Evolutionary conservation across 2,329 filamentous ascomycete species (phyloP).

Genomic region (Aspergillus pseudoterreus): DNA sequence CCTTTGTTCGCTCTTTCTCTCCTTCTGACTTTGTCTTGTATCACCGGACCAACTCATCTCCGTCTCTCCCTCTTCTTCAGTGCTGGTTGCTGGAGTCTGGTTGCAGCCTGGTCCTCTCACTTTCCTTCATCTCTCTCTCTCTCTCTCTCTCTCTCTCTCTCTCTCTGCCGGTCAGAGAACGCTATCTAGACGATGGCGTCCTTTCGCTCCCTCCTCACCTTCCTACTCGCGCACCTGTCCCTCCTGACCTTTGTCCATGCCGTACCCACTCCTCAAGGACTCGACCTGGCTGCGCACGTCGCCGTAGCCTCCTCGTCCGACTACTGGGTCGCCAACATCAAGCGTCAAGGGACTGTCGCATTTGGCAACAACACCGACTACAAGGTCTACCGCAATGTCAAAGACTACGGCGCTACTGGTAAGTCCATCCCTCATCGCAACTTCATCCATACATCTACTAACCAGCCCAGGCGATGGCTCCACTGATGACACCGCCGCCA

Average conservation of each 20-base stretch:
- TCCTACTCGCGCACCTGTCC: constrained; percentile 29
- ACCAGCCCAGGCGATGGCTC: constrained; percentile 54
- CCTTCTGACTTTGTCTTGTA: not conserved
- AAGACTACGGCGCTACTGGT: constrained; percentile 70
- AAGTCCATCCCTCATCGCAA: constrained; percentile 39
- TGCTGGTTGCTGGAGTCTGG: constrained; percentile 22
- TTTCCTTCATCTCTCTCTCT: constrained; percentile 9
- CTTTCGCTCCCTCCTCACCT: constrained; percentile 21
- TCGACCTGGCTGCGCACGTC: constrained; percentile 12
- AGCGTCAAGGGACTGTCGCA: constrained; percentile 65
- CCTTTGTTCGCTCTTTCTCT: not conserved
- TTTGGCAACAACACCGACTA: constrained; percentile 58
- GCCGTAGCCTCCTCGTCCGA: constrained; percentile 31
- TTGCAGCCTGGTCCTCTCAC: constrained; percentile 6
- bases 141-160: constrained; percentile 16
- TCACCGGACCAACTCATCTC: not conserved
- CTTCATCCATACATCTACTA: constrained; percentile 6
- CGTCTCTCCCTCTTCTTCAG: constrained; percentile 11
- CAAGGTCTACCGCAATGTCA: constrained; percentile 73
- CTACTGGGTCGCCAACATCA: constrained; percentile 71
- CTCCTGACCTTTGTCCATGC: constrained; percentile 32
- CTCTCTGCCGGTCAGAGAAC: constrained; percentile 30
- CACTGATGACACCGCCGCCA: constrained; percentile 82
- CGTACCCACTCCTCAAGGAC: constrained; percentile 23
- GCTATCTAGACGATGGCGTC: constrained; percentile 22